Conservation (phyloP, 1,139 yeast genomes). For the Kodamaea sp. region DNA sequence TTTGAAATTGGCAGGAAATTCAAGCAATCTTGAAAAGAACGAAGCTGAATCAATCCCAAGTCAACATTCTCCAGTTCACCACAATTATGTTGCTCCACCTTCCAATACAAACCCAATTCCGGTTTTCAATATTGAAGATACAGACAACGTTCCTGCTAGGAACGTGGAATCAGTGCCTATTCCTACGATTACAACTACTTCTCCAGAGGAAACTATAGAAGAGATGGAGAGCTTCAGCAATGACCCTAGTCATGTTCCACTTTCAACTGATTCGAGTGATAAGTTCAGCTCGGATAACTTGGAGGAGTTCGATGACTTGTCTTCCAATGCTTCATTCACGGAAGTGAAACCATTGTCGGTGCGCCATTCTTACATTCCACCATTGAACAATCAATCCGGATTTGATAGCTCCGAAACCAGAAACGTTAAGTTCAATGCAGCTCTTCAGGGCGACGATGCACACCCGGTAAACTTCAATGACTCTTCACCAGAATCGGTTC, state of each 20-base stretch:
- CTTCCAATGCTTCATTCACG: slow-evolving; percentile 23
- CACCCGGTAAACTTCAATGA: slow-evolving; percentile 9
- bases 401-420: neutral
- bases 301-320: slow-evolving; percentile 8
- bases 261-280: slow-evolving; percentile 10
- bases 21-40: slow-evolving; percentile 4
- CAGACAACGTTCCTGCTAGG: slow-evolving; percentile 5
- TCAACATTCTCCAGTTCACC: neutral
- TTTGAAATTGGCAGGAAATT: slow-evolving; percentile 32
- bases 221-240: neutral
- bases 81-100: neutral
- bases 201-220: slow-evolving; percentile 4
- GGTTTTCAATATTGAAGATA: slow-evolving; percentile 18
- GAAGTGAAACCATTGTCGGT: slow-evolving; percentile 29
- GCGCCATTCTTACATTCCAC: slow-evolving; percentile 17
- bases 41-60: neutral
- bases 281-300: slow-evolving; percentile 14
- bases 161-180: slow-evolving; percentile 4
- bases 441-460: slow-evolving; percentile 5
- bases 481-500: slow-evolving; percentile 8
- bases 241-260: neutral
- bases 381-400: slow-evolving; percentile 1
- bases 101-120: slow-evolving; percentile 13
- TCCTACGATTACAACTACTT: slow-evolving; percentile 7
- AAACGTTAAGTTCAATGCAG: slow-evolving; percentile 8